Percentiles rank a stretch among this genome's conserved stretches.
phyloP scores from a whole-genome alignment of 225 moss, liverwort and hornwort genomes.

The Physcomitrellopsis africana region DNA sequence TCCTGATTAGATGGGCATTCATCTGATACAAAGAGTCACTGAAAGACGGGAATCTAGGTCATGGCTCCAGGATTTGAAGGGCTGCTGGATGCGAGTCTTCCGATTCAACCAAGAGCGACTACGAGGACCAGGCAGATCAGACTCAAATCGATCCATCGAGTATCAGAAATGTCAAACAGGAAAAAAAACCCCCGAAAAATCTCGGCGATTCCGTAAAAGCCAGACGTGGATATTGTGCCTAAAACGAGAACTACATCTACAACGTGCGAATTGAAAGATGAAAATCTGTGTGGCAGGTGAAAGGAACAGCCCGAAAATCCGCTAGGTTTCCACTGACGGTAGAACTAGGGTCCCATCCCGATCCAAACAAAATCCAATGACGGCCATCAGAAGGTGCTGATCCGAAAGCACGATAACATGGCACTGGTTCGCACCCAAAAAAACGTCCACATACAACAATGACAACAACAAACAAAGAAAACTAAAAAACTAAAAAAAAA shows the following conservation, averaged over 20 bases:
- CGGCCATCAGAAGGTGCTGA: background rate
- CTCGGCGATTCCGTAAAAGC: background rate
- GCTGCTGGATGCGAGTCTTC: background rate
- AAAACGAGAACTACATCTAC: background rate
- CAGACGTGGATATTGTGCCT: background rate
- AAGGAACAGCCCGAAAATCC: constrained; percentile 21
- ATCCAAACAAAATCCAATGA: background rate
- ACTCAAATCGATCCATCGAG: background rate
- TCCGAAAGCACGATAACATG: background rate
- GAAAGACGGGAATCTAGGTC: background rate
- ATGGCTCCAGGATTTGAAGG: background rate
- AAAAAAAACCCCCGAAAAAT: background rate
- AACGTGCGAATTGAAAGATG: background rate
- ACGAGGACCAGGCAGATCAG: background rate
- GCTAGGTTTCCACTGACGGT: background rate
- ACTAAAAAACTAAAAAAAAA: background rate
- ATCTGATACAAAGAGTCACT: background rate
- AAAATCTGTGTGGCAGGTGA: background rate
- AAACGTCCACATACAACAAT: background rate
- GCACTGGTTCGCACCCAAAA: background rate
- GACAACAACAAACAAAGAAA: background rate
- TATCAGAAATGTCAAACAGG: background rate
- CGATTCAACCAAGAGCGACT: constrained; percentile 1
- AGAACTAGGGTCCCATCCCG: background rate
- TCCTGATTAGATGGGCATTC: background rate